Conservation (phyloP, 169 alveolate species). For the Plasmodium adleri region DNA sequence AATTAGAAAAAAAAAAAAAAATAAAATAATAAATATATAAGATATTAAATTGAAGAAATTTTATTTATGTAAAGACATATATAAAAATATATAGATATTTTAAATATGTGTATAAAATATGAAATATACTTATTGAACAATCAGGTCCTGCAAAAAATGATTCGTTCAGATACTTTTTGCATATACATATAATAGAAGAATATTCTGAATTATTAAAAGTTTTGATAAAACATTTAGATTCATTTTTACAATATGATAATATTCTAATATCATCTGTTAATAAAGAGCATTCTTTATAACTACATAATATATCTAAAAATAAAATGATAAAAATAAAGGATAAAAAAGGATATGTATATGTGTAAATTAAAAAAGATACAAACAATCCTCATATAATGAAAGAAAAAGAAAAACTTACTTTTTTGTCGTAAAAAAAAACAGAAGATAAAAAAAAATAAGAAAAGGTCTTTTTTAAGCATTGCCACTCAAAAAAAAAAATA, state of each 20-base stretch:
- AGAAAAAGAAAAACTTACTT: neutral
- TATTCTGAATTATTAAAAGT: conserved; percentile 9
- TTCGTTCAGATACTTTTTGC: conserved; percentile 43
- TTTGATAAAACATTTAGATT: conserved; percentile 40
- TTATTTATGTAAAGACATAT: neutral
- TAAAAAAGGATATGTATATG: neutral
- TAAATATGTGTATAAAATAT: no score
- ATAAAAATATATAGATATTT: neutral
- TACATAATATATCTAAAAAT: conserved; percentile 21
- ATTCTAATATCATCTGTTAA: conserved; percentile 34
- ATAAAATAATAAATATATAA: neutral
- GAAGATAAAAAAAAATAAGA: neutral
- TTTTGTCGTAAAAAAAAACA: conserved; percentile 14
- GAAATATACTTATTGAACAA: conserved; percentile 61
- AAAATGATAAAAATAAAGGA: neutral
- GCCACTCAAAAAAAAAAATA: neutral
- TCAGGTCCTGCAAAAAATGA: conserved; percentile 74
- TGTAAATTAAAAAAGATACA: neutral
- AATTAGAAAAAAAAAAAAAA: neutral
- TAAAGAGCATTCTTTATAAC: conserved; percentile 21
- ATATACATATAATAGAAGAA: conserved; percentile 43
- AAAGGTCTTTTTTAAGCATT: conserved; percentile 13
- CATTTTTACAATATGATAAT: conserved; percentile 62
- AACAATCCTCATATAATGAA: no score
- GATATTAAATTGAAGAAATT: neutral